Percentiles rank a stretch among this genome's conserved stretches.
Conservation (phyloP, 192 early-diverging fungal species). For the Phycomyces blakesleeanus region DNA sequence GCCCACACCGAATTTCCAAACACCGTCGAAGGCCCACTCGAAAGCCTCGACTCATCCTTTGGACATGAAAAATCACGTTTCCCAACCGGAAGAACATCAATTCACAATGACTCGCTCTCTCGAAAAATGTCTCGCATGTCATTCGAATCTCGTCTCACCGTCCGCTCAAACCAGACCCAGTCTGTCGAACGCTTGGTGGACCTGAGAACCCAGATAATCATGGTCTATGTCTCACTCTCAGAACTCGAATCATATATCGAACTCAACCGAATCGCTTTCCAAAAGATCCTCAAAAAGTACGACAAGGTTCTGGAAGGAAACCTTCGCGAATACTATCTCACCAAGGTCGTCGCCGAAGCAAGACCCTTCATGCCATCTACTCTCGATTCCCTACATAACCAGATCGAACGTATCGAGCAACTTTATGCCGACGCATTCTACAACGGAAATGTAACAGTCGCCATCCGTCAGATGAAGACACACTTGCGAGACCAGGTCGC, state of each 20-base stretch:
- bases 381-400: conserved; percentile 36
- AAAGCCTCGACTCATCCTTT: conserved; percentile 4
- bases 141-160: conserved; percentile 23
- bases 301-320: conserved; percentile 76
- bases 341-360: conserved; percentile 47
- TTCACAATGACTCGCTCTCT: neutral
- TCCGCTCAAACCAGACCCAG: conserved; percentile 9
- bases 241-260: conserved; percentile 80
- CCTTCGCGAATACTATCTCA: conserved; percentile 35
- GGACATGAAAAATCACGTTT: neutral
- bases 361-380: conserved; percentile 55
- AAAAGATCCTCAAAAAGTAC: conserved; percentile 90
- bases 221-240: conserved; percentile 53
- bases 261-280: conserved; percentile 81
- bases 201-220: conserved; percentile 22
- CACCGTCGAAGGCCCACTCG: neutral
- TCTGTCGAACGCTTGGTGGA: conserved; percentile 14
- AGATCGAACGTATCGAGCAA: conserved; percentile 51
- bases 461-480: conserved; percentile 50
- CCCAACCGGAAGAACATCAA: no score
- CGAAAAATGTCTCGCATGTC: conserved; percentile 14
- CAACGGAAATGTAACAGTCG: conserved; percentile 46
- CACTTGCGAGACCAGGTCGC: conserved; percentile 60
- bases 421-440: conserved; percentile 60
- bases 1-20: neutral